Evolutionary conservation across 345 rosid genomes (phyloP).

Genomic region (Lepidium africanum): DNA sequence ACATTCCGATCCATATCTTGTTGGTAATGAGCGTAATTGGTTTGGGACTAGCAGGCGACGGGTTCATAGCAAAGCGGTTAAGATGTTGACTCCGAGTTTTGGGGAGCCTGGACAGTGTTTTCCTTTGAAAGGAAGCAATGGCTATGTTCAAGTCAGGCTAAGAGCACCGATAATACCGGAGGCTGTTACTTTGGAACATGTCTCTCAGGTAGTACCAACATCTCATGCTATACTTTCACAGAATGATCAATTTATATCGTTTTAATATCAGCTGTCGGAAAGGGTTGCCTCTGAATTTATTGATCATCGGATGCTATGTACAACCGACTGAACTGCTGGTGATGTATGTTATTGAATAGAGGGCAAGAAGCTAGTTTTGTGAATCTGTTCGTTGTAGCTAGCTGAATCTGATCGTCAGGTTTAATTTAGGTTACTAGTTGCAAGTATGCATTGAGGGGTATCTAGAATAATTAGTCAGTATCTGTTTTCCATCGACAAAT

Average conservation of each 20-base stretch:
- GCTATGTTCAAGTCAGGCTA: conserved; percentile 72
- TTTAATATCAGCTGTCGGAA: not conserved
- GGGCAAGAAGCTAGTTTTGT: not conserved
- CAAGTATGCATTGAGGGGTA: not conserved
- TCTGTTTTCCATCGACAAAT: not conserved
- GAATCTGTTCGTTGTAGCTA: not conserved
- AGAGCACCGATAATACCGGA: conserved; percentile 64
- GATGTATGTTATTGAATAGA: not conserved
- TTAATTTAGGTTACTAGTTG: not conserved
- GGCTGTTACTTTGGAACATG: conserved; percentile 92
- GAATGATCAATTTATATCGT: not conserved
- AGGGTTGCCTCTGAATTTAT: not conserved
- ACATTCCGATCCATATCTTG: conserved; percentile 65
- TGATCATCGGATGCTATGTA: not conserved
- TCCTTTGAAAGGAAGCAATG: conserved; percentile 67
- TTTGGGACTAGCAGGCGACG: conserved; percentile 23
- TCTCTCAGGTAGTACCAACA: conserved; percentile 56
- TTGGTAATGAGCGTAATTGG: conserved; percentile 44
- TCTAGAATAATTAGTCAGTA: not conserved
- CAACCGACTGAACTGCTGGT: not conserved
- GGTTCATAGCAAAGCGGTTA: conserved; percentile 48
- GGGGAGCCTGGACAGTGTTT: conserved; percentile 99
- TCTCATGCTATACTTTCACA: not conserved
- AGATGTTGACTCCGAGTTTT: conserved; percentile 82
- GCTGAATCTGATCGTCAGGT: not conserved